Evolutionary conservation across 805 yeast species (phyloP), one percentile per base, ranked within the genome.

Genomic region (Monosporozyma siamensis): DNA sequence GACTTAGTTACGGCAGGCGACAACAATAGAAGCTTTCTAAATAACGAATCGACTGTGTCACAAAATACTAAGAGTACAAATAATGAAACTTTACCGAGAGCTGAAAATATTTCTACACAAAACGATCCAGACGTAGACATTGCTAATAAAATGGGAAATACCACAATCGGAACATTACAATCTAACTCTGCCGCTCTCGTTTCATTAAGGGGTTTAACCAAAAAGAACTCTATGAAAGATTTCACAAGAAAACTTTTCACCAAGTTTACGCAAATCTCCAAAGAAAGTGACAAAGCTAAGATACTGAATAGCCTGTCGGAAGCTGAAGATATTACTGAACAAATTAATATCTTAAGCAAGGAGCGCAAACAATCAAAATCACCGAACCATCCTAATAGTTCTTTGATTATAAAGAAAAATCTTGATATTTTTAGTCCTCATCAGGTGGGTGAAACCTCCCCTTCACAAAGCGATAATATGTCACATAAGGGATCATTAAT

Each of bases 121-220:
- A n/a, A n/a, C n/a, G n/a, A n/a, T n/a, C n/a, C n/a, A n/a, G n/a
- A n/a, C n/a, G n/a, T n/a, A n/a, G n/a, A n/a, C n/a, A n/a, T n/a
- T n/a, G n/a, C 36, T 3, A 41, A 17, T 6, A 36, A 34, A 10
- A n/a, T n/a, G n/a, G n/a, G n/a, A n/a, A n/a, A n/a, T n/a, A n/a
- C n/a, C n/a, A n/a, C n/a, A n/a, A n/a, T n/a, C n/a, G n/a, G n/a
- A n/a, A n/a, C n/a, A n/a, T n/a, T n/a, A n/a, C n/a, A n/a, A n/a
- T n/a, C n/a, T 39, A 14, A 47, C 34, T 54, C 62, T 5, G 38
- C 48, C 15, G 65, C 65, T 1, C 40, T 59, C 6, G 49, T 53
- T 38, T 49, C 61, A 4, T 42, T 61, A 10, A 59, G 51, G 39
- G 58, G 51, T 4, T 45, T 58, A 1, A 45, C 51, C 3, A 53